Conservation (phyloP, 2,329 filamentous ascomycete species). For the Kalaharituber pfeilii region DNA sequence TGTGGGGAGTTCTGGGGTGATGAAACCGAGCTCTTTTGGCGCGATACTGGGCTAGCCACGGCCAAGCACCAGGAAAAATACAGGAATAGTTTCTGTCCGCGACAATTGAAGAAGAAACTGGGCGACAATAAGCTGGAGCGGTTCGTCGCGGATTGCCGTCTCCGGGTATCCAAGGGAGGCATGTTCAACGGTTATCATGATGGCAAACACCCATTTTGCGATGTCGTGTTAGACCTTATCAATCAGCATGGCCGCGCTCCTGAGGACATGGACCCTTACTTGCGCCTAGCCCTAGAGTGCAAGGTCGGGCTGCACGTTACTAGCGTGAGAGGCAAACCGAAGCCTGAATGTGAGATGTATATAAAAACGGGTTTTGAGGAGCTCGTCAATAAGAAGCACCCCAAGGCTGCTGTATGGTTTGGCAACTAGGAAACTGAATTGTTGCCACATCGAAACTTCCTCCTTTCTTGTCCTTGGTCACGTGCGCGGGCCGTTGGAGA, state of each 20-base stretch:
- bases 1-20: slow-evolving; percentile 10
- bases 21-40: slow-evolving; percentile 10
- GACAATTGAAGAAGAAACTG: slow-evolving; percentile 14
- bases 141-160: slow-evolving; percentile 14
- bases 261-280: slow-evolving; percentile 10
- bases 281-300: slow-evolving; percentile 12
- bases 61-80: slow-evolving; percentile 4
- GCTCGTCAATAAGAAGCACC: neutral
- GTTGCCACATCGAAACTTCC: neutral
- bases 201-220: slow-evolving; percentile 14
- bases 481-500: too few species aligned
- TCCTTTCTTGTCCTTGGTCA: too few species aligned
- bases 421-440: neutral
- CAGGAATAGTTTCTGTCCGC: slow-evolving; percentile 8
- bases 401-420: neutral
- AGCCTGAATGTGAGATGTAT: neutral
- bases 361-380: neutral
- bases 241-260: neutral
- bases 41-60: slow-evolving; percentile 4
- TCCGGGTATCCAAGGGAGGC: slow-evolving; percentile 6
- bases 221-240: slow-evolving; percentile 6
- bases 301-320: slow-evolving; percentile 3
- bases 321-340: neutral
- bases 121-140: slow-evolving; percentile 9
- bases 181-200: neutral